Base-by-base conservation (phyloP, 176 grass and related monocot genomes). In the Rhynchospora breviuscula region DNA sequence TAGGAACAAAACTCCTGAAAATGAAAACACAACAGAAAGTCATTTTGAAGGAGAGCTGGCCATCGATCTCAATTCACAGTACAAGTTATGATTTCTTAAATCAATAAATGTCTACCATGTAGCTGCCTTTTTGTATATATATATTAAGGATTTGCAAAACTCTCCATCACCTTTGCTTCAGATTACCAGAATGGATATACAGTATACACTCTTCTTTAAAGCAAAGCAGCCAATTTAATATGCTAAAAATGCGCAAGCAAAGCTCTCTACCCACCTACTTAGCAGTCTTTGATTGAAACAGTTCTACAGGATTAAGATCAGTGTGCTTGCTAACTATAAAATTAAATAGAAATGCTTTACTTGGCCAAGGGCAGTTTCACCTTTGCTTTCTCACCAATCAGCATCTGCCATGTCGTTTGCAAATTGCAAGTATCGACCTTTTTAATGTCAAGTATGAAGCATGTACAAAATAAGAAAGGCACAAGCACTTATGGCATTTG, bases 221-320 rank as follows among this genome's bases (percentile, higher is more conserved):
- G 70, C 70, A 74, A 74, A 52, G 70, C 46, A 74, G 70, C 70
- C 69, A 74, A 74, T 74, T 74, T 49, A 74, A 74, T 74, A 74
- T 51, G 44, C 49, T 25, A 74, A 10, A 17, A 48, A 74, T 74
- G n/a, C 19, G 45, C 67, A 19, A 74, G 70, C 25, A 18, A 74
- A 74, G 70, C 40, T 74, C 19, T 25, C 70, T 23, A 51, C 70
- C 40, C 70, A 74, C 70, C 70, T 49, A 52, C 49, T 12, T 74
- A 23, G n/a, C 43, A 48, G 48, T 48, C 19, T 35, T 52, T 49
- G 8, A 51, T 74, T 48, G n/a, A 74, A 51, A 74, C 59, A 52
- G 19, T n/a, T 74, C 19, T 74, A 74, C 12, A n/a, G 49, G 69
- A 14, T 66, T 26, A 25, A 25, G 22, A 48, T 9, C 68, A 72